Conservation (phyloP, 345 rosid species). For the Gossypium longicalyx region DNA sequence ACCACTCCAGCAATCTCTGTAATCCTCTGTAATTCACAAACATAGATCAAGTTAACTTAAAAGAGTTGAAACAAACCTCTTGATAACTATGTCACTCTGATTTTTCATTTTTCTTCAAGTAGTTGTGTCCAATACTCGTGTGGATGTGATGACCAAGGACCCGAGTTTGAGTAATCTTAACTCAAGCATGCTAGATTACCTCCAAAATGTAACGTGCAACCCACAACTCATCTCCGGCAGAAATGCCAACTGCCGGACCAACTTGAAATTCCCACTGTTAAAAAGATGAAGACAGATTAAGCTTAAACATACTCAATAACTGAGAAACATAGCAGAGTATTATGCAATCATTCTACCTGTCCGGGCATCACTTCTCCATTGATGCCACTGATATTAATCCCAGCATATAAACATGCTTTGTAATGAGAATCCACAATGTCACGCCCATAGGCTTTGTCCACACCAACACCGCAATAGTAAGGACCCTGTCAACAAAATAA, state of each 20-base stretch:
- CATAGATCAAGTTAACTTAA: not conserved
- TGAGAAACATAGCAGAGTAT: not conserved
- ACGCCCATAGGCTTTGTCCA: slow-evolving; percentile 84
- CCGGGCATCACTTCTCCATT: slow-evolving; percentile 99
- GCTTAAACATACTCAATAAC: not conserved
- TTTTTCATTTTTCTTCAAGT: too few species aligned
- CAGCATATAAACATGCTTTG: slow-evolving; percentile 88
- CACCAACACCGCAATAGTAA: slow-evolving; percentile 76
- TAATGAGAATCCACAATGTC: slow-evolving; percentile 85
- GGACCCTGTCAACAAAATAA: slow-evolving; percentile 54
- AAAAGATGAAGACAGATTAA: not conserved
- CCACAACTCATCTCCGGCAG: slow-evolving; percentile 88
- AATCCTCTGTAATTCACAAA: slow-evolving; percentile 57
- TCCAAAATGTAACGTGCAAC: slow-evolving; percentile 91
- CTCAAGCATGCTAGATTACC: slow-evolving; percentile 31
- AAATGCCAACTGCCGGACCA: slow-evolving; percentile 80
- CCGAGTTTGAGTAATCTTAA: not conserved
- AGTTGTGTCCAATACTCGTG: too few species aligned
- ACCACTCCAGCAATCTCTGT: slow-evolving; percentile 93
- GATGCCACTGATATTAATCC: slow-evolving; percentile 83
- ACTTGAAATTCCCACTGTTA: slow-evolving; percentile 93
- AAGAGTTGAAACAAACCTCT: too few species aligned
- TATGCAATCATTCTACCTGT: slow-evolving; percentile 42
- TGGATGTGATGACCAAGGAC: not conserved
- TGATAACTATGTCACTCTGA: not conserved